Conservation (phyloP, 192 early-diverging fungal genomes). For the Rhizophagus clarus region DNA sequence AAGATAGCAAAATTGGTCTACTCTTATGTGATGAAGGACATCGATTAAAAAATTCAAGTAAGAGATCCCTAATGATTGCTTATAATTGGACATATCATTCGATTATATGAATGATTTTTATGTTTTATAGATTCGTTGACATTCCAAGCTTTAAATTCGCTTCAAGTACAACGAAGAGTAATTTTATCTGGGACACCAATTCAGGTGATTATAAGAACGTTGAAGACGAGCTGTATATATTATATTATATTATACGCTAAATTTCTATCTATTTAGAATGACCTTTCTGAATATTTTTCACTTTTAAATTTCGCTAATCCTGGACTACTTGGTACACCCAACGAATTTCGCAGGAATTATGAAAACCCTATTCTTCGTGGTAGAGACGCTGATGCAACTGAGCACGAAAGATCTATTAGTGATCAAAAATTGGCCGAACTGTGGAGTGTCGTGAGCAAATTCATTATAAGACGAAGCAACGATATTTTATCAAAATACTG, state of each 20-base stretch:
- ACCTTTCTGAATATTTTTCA: constrained; percentile 90
- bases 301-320: constrained; percentile 96
- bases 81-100: not conserved
- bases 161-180: constrained; percentile 89
- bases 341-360: constrained; percentile 90
- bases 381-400: constrained; percentile 86
- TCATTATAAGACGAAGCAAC: constrained; percentile 97
- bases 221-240: not conserved
- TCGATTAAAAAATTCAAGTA: constrained; percentile 86
- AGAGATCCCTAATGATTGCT: not conserved
- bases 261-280: constrained; percentile 56
- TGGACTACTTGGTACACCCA: constrained; percentile 80
- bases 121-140: constrained; percentile 65
- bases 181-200: constrained; percentile 98
- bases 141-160: constrained; percentile 76
- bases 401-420: constrained; percentile 72
- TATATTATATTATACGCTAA: not conserved
- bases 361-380: constrained; percentile 94
- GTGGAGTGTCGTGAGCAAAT: constrained; percentile 83
- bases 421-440: constrained; percentile 88
- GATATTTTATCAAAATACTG: constrained; percentile 96
- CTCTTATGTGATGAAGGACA: constrained; percentile 98
- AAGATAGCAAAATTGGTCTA: constrained; percentile 83
- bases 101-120: constrained; percentile 16
- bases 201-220: constrained; percentile 43